Base-by-base conservation (phyloP, 495 filamentous ascomycete species). In the Tuber magnatum region DNA sequence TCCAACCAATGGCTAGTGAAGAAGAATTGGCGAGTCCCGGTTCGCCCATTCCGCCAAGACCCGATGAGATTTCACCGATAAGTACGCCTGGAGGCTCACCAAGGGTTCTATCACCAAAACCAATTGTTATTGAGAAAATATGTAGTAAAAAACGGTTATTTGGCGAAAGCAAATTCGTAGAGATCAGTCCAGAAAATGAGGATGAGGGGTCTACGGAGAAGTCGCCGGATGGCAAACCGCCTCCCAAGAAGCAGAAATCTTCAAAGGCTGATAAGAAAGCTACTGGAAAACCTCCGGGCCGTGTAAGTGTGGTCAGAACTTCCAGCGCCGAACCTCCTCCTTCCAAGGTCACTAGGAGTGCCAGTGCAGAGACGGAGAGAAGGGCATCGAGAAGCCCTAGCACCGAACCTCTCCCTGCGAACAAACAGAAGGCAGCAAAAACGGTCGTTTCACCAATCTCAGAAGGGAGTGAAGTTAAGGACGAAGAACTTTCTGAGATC, bases 11-110 rank as follows among this genome's bases (percentile, higher is more conserved):
- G 61, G 71, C 68, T 22, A 72, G 75, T 51, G 75, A 44, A 22
- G 76, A 77, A 51, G n/a, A 65, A 72, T 24, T 40, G 4, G 24
- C 35, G 10, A 28, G n/a, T 14, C 81, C 81, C 72, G 81, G 81
- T 48, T 82, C 81, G 28, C 81, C 81, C 3, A 78, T 80, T 35
- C 81, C 76, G 40, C 81, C 81, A 68, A 73, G 81, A 20, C 77
- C 81, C 48, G 81, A 78, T 51, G 81, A 82, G 51, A 82, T 82
- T 22, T 82, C 81, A 38, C 81, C 81, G 6, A 82, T 82, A 71
- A 82, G 81, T 74, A 82, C 81, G 20, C 81, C 81, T 35, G 73
- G 74, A 69, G 71, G 73, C 28, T 82, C 81, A n/a, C 73, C 72
- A 48, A 81, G 73, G 16, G 71, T 74, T 35, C 68, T 68, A 74